phyloP scores from a whole-genome alignment of 805 yeast species.

The Barnettozyma salicaria region DNA sequence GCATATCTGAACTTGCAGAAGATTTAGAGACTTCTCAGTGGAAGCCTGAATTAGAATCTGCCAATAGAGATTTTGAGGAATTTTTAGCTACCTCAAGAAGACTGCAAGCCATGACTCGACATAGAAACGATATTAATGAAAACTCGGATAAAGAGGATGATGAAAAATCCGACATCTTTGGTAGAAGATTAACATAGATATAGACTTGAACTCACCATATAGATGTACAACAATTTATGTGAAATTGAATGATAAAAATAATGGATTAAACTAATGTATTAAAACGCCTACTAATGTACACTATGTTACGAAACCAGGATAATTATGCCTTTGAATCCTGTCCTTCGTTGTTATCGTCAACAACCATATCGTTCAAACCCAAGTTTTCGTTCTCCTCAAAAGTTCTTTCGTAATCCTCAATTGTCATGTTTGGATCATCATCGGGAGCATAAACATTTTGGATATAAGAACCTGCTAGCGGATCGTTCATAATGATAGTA shows the following conservation, averaged over 20 bases:
- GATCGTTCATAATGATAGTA: slow-evolving; percentile 88
- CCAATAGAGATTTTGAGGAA: slow-evolving; percentile 16
- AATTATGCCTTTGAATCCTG: neutral
- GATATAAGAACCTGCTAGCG: slow-evolving; percentile 89
- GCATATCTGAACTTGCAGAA: slow-evolving; percentile 13
- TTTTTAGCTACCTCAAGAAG: slow-evolving; percentile 3
- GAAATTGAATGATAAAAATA: too few relatives aligned
- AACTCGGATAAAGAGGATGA: neutral
- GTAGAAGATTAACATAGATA: neutral
- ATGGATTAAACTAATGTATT: too few relatives aligned
- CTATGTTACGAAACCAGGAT: neutral
- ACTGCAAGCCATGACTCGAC: too few relatives aligned
- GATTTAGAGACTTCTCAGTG: slow-evolving; percentile 18
- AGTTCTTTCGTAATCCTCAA: slow-evolving; percentile 88
- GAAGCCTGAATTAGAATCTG: slow-evolving; percentile 13
- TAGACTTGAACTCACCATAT: neutral
- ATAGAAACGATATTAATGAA: neutral
- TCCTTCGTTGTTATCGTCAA: slow-evolving; percentile 16
- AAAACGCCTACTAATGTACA: neutral
- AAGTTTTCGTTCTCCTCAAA: slow-evolving; percentile 84
- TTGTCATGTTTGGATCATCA: slow-evolving; percentile 89
- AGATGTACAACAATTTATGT: neutral
- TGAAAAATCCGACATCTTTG: neutral
- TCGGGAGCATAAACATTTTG: slow-evolving; percentile 99
- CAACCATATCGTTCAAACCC: slow-evolving; percentile 56